These are phyloP conservation scores for Pichia membranifaciens DNA, from an alignment of 805 yeast species.

Conservation along the genomic window DNA sequence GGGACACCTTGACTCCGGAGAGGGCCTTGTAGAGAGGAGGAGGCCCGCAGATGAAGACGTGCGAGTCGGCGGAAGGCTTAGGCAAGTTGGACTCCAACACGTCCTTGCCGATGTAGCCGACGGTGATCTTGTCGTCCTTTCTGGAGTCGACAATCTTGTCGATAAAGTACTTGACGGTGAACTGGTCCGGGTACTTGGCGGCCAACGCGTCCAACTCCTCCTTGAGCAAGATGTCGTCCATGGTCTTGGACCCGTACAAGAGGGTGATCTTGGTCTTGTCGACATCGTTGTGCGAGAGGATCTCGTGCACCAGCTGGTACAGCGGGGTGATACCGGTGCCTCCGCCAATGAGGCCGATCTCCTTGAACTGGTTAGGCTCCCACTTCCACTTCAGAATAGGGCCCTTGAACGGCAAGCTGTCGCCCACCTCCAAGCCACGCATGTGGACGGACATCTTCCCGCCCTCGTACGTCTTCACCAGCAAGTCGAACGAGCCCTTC, in stretches of 20 bases:
- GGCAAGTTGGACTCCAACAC: slow-evolving; percentile 57
- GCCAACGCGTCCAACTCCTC: slow-evolving; percentile 68
- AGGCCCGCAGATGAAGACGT: slow-evolving; percentile 92
- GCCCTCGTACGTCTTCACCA: slow-evolving; percentile 83
- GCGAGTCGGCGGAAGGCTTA: slow-evolving; percentile 55
- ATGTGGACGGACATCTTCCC: slow-evolving; percentile 83
- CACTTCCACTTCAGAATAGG: slow-evolving; percentile 90
- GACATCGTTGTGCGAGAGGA: slow-evolving; percentile 61
- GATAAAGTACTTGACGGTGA: slow-evolving; percentile 72
- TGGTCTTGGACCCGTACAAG: slow-evolving; percentile 72
- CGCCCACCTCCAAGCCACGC: slow-evolving; percentile 64
- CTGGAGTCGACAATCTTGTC: slow-evolving; percentile 43
- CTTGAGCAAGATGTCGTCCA: slow-evolving; percentile 76
- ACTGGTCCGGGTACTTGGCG: slow-evolving; percentile 66
- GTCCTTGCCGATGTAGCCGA: slow-evolving; percentile 77
- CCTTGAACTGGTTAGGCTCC: slow-evolving; percentile 77
- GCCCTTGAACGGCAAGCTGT: slow-evolving; percentile 86
- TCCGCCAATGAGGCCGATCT: slow-evolving; percentile 83
- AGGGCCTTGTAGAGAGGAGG: slow-evolving; percentile 83
- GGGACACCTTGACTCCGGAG: slow-evolving; percentile 80
- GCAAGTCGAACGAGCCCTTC: slow-evolving; percentile 71
- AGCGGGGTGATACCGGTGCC: slow-evolving; percentile 97
- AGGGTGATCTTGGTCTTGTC: slow-evolving; percentile 88
- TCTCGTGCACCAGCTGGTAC: slow-evolving; percentile 75
- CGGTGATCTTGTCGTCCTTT: slow-evolving; percentile 47